Conservation (phyloP, 202 grass and related monocot genomes). For the Musa balbisiana region DNA sequence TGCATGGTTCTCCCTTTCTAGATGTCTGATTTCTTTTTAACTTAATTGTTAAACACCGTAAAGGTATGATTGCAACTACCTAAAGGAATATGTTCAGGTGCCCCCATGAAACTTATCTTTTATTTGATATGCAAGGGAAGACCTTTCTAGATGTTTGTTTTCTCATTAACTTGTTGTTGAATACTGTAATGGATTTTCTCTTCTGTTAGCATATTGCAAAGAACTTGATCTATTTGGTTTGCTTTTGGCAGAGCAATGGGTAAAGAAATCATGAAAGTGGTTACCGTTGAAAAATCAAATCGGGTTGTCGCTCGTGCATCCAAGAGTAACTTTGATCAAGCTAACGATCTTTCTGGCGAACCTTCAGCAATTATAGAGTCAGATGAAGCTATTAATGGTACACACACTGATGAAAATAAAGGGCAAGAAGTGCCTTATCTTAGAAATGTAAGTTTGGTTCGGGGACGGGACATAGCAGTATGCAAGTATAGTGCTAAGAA, state of each 20-base stretch:
- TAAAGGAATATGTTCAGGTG: too few species aligned
- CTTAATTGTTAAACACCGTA: too few species aligned
- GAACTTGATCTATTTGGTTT: background rate
- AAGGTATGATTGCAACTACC: too few species aligned
- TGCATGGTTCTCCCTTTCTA: too few species aligned
- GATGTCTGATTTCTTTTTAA: too few species aligned
- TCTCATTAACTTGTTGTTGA: background rate
- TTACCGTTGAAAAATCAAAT: background rate
- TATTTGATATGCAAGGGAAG: background rate
- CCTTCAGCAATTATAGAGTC: background rate
- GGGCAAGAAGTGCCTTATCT: background rate
- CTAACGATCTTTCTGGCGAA: background rate
- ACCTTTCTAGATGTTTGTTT: background rate
- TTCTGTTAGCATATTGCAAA: background rate
- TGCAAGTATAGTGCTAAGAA: slow-evolving; percentile 5
- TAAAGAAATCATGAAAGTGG: background rate
- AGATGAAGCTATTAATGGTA: background rate
- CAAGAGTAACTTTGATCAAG: background rate
- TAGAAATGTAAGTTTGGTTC: background rate
- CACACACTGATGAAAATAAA: background rate
- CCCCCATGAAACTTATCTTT: background rate
- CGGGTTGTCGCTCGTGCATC: background rate
- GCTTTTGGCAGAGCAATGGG: slow-evolving; percentile 3
- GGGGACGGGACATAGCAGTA: background rate
- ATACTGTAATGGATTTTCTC: background rate